phyloP scores from a whole-genome alignment of 495 filamentous ascomycete genomes.

The Pseudoneurospora amorphoporcata region DNA sequence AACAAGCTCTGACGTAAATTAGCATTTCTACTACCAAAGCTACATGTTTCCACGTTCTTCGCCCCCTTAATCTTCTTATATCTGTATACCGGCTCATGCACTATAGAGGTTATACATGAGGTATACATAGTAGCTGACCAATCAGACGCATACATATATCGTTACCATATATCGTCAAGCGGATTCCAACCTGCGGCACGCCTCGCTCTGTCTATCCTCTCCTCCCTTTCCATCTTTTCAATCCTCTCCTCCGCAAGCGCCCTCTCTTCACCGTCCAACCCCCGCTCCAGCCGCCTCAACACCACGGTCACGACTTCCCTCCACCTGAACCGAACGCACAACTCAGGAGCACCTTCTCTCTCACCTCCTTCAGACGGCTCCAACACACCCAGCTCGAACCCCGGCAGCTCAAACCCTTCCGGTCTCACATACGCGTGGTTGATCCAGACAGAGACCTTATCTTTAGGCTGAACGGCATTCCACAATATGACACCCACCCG shows the following conservation, averaged over 20 bases:
- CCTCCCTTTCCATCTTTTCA: neutral
- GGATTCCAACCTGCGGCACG: neutral
- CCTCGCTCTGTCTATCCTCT: no score
- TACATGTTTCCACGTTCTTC: no score
- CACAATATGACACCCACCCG: no score
- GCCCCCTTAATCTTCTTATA: no score
- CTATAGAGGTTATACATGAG: neutral
- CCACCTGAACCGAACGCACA: neutral
- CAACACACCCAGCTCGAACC: no score
- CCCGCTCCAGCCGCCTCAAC: neutral
- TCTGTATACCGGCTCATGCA: no score
- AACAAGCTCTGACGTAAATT: neutral
- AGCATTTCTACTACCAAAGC: neutral
- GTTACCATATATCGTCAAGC: neutral
- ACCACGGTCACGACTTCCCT: neutral
- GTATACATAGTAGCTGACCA: neutral
- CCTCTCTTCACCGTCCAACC: neutral
- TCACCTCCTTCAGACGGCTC: neutral
- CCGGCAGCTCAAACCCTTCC: no score
- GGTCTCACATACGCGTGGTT: no score
- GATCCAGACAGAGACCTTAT: no score
- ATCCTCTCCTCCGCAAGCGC: neutral
- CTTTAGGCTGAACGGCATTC: no score
- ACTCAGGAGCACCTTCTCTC: no score
- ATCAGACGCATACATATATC: neutral